A percentile compares a stretch with the other conserved stretches of the same genome.
These are phyloP conservation scores for Rhamnella rubrinervis DNA, from an alignment of 331 rosid species.

Conservation along the genomic window DNA sequence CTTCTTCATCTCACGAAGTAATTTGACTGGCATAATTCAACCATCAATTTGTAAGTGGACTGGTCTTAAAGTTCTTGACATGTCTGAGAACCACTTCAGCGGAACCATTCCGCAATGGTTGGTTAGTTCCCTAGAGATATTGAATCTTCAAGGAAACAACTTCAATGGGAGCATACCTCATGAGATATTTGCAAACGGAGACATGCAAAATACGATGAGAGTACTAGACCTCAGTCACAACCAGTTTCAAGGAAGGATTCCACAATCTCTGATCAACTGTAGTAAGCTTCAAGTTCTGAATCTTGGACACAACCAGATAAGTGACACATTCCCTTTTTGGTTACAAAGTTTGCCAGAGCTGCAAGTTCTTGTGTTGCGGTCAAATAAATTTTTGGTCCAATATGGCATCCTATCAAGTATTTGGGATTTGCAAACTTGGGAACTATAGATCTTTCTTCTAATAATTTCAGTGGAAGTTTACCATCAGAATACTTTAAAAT, in stretches of 20 bases:
- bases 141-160: no score
- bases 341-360: neutral
- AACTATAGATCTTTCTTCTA: neutral
- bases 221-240: neutral
- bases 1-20: constrained; percentile 19
- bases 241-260: neutral
- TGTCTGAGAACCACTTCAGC: constrained; percentile 8
- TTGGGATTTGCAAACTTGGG: neutral
- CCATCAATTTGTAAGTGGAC: neutral
- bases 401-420: neutral
- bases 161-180: no score
- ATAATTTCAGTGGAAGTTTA: neutral
- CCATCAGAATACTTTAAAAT: neutral
- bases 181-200: no score
- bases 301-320: neutral
- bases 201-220: no score
- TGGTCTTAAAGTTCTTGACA: neutral
- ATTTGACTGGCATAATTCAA: no score
- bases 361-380: neutral
- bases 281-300: neutral
- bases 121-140: neutral
- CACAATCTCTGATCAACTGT: neutral
- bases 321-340: neutral
- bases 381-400: neutral
- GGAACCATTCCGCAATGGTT: constrained; percentile 7